Conservation (phyloP, 202 grass and related monocot genomes). For the Carex arenaria region DNA sequence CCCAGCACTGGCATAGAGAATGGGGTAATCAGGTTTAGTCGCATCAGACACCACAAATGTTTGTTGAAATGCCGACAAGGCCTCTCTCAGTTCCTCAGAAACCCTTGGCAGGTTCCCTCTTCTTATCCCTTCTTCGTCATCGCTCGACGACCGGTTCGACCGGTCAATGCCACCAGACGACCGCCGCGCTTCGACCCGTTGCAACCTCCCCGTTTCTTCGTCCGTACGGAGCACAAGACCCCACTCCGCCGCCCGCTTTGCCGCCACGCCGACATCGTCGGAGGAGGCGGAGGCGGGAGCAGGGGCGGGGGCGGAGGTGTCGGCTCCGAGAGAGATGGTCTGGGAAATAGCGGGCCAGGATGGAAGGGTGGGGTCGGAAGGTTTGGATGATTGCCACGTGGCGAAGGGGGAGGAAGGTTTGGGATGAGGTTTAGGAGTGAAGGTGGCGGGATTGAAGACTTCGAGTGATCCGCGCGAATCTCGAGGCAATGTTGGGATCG, state of each 20-base stretch:
- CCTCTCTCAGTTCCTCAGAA: slow-evolving; percentile 85
- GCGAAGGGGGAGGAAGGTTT: slow-evolving; percentile 34
- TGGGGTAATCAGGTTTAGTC: slow-evolving; percentile 56
- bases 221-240: slow-evolving; percentile 75
- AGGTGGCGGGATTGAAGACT: slow-evolving; percentile 55
- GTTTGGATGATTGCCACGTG: slow-evolving; percentile 20
- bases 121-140: slow-evolving; percentile 32
- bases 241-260: slow-evolving; percentile 72
- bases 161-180: not conserved
- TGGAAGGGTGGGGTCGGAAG: not conserved
- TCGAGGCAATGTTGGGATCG: slow-evolving; percentile 35
- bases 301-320: not conserved
- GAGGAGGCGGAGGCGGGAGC: not conserved
- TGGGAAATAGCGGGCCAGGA: slow-evolving; percentile 35
- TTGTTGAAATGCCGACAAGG: slow-evolving; percentile 86
- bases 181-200: slow-evolving; percentile 50
- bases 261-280: slow-evolving; percentile 36
- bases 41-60: slow-evolving; percentile 94
- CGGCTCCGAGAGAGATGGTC: not conserved
- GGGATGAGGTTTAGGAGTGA: not conserved
- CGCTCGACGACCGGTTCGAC: slow-evolving; percentile 26
- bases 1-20: slow-evolving; percentile 87
- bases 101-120: slow-evolving; percentile 46
- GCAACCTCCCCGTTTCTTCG: slow-evolving; percentile 61
- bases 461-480: slow-evolving; percentile 84